Conservation (phyloP, 1,284 basidiomycete species). For the Cerrena zonata region DNA sequence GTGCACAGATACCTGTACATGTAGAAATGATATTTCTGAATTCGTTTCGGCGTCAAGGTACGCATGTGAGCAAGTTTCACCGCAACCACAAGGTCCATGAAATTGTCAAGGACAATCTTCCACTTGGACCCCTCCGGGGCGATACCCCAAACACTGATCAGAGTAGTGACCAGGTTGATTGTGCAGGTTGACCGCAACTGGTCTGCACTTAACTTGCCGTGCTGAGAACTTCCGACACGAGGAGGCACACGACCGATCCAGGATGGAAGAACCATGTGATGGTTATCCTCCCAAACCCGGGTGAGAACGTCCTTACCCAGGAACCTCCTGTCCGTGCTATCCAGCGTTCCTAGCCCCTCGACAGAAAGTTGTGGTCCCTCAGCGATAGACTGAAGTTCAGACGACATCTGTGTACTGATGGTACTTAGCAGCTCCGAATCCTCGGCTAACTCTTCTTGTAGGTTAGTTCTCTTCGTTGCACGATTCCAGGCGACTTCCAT, state of each 20-base stretch:
- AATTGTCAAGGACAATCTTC: too few species aligned
- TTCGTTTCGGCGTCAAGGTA: slow-evolving; percentile 6
- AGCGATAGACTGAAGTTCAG: not conserved
- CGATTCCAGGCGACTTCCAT: not conserved
- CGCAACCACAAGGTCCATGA: too few species aligned
- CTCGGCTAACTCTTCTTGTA: not conserved
- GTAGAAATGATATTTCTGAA: slow-evolving; percentile 9
- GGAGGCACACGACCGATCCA: slow-evolving; percentile 18
- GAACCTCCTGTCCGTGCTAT: not conserved
- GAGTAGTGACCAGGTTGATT: slow-evolving; percentile 18
- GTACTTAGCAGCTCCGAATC: not conserved
- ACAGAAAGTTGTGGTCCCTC: not conserved
- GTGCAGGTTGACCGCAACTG: slow-evolving; percentile 20
- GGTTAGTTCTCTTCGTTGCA: not conserved
- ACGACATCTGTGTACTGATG: not conserved
- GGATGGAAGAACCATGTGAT: slow-evolving; percentile 13
- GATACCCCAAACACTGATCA: slow-evolving; percentile 15
- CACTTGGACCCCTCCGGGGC: not conserved
- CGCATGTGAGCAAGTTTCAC: slow-evolving; percentile 14
- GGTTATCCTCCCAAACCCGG: slow-evolving; percentile 14
- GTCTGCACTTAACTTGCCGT: slow-evolving; percentile 24
- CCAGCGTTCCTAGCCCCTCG: not conserved
- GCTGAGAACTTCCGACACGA: slow-evolving; percentile 16
- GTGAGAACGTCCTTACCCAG: slow-evolving; percentile 9
- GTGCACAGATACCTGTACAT: slow-evolving; percentile 15